A percentile compares a stretch with the other conserved stretches of the same genome.
Evolutionary conservation across 257 asterid genomes (phyloP).

Genomic region (Primulina tabacum): DNA sequence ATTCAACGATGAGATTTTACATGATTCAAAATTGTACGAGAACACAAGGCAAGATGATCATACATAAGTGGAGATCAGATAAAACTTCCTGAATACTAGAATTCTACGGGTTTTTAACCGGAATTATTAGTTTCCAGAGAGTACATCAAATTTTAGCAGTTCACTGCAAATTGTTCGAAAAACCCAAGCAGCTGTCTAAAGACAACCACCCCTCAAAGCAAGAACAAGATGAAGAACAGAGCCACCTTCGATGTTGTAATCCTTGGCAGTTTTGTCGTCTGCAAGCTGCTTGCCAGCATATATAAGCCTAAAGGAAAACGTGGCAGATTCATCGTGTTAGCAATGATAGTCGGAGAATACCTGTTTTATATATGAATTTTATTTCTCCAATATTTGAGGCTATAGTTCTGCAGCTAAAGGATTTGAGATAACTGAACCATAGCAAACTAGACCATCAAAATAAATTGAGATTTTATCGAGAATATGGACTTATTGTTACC

Average conservation of each 20-base stretch:
- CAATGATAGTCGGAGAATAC: background rate
- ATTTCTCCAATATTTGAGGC: background rate
- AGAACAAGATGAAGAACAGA: conserved; percentile 92
- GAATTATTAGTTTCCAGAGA: too few relatives aligned
- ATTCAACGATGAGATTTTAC: background rate
- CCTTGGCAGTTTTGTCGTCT: conserved; percentile 88
- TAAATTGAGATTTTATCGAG: background rate
- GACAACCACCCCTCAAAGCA: conserved; percentile 79
- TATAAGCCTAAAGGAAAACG: conserved; percentile 48
- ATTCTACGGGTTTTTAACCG: too few relatives aligned
- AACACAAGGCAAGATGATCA: background rate
- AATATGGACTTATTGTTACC: background rate
- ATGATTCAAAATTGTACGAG: background rate
- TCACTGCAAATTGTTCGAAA: background rate
- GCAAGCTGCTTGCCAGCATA: conserved; percentile 89
- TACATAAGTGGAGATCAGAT: background rate
- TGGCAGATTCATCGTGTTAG: background rate
- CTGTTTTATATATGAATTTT: background rate
- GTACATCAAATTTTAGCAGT: background rate
- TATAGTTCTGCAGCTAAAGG: background rate
- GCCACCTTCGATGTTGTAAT: conserved; percentile 89
- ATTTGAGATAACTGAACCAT: background rate
- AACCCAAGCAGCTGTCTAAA: conserved; percentile 23
- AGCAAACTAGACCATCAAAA: too few relatives aligned
- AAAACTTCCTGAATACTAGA: too few relatives aligned